A percentile compares a stretch with the other conserved stretches of the same genome.
Evolutionary conservation across 176 grass and related monocot species (phyloP).

Genomic region (Rhipidocladum racemiflorum): DNA sequence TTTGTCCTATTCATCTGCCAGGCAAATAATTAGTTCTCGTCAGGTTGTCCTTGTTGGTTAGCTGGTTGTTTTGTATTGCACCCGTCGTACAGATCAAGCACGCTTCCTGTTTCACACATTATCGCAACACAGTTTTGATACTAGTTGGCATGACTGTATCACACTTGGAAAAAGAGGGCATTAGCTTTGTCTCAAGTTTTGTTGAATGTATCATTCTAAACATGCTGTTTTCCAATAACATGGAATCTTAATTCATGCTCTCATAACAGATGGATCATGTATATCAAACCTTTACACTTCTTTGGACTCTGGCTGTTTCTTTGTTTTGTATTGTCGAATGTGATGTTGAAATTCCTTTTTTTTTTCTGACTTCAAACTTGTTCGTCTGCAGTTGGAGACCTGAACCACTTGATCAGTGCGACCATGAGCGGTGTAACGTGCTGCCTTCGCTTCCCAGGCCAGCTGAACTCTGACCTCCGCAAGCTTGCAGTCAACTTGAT

Average conservation of each 20-base stretch:
- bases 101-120: background rate
- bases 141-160: background rate
- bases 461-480: slow-evolving; percentile 84
- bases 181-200: background rate
- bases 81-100: background rate
- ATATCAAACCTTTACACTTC: background rate
- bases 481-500: slow-evolving; percentile 92
- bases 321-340: background rate
- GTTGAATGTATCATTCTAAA: background rate
- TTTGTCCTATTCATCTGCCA: background rate
- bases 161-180: background rate
- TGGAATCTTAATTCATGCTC: background rate
- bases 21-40: background rate
- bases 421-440: slow-evolving; percentile 94
- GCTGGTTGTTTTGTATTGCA: background rate
- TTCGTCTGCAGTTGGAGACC: slow-evolving; percentile 66
- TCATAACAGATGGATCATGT: background rate
- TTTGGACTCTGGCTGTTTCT: background rate
- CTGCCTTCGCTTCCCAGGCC: slow-evolving; percentile 88
- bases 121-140: background rate
- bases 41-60: background rate
- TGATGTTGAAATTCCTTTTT: background rate
- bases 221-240: background rate
- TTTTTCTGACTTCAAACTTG: background rate
- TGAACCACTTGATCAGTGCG: slow-evolving; percentile 84